These are phyloP conservation scores for Didymella exigua DNA, from an alignment of 2,329 filamentous ascomycete genomes.

Conservation along the genomic window DNA sequence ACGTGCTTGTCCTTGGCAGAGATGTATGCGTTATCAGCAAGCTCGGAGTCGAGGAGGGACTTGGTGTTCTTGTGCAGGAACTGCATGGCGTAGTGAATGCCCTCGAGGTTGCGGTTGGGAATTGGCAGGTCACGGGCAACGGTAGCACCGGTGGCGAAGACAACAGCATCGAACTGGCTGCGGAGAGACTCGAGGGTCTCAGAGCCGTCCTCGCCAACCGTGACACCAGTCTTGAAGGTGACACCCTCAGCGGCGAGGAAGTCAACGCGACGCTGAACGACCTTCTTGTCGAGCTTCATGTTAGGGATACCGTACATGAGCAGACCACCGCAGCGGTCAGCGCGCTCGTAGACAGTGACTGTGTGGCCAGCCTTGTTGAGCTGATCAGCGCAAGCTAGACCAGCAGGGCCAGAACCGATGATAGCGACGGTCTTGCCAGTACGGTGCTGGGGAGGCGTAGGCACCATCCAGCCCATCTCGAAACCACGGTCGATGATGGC, in stretches of 20 bases:
- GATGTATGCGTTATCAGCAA: constrained; percentile 84
- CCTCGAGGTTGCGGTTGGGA: constrained; percentile 83
- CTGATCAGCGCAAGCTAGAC: constrained; percentile 89
- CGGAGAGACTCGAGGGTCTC: constrained; percentile 73
- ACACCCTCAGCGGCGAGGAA: constrained; percentile 92
- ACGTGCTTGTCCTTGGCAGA: constrained; percentile 96
- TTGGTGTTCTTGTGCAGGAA: constrained; percentile 98
- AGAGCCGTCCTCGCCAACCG: constrained; percentile 77
- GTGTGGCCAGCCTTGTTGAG: constrained; percentile 89
- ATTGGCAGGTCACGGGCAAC: constrained; percentile 92
- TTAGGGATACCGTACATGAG: constrained; percentile 99
- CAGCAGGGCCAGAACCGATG: constrained; percentile 90
- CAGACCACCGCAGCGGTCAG: constrained; percentile 86
- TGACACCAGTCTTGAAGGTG: constrained; percentile 76
- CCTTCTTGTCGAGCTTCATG: constrained; percentile 99
- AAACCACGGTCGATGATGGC: constrained; percentile 97
- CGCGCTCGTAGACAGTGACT: constrained; percentile 91
- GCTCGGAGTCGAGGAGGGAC: constrained; percentile 89
- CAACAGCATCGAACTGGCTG: constrained; percentile 76
- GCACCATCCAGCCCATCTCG: constrained; percentile 98
- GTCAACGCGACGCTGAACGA: constrained; percentile 93
- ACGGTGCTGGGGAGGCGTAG: constrained; percentile 75
- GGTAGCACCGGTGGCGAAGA: constrained; percentile 91
- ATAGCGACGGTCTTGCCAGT: constrained; percentile 88
- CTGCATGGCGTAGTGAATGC: constrained; percentile 96